Evolutionary conservation across 371 early-diverging fungal species (phyloP), one percentile per base, ranked within the genome.

Genomic region (Zopfochytrium polystomum): DNA sequence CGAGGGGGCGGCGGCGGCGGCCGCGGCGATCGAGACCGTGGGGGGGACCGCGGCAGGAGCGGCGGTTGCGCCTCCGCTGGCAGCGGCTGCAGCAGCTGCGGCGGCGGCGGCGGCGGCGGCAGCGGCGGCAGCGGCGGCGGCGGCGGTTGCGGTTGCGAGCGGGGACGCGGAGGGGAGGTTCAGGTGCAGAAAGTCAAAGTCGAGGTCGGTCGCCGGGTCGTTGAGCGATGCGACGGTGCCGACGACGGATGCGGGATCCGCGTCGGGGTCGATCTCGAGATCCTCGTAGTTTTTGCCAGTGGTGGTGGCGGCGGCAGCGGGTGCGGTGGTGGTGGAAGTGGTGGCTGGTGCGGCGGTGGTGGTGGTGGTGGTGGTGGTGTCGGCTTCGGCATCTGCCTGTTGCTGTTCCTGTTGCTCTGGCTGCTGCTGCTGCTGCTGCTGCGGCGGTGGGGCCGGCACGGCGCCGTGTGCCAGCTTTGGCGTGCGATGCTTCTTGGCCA

Each of bases 401-500:
- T 23, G 48, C 23, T n/a, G 48, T 1, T 23, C 87, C 88, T 48
- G 90, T 90, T 23, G 77, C 83, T 44, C 89, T 89, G 3, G 92
- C 93, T 4, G 90, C 96, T 62, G 93, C 94, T 13, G 82, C 93
- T 0, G 74, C 93, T 3, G 91, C 91, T 20, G 71, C 47, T 26
- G 85, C 90, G n/a, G 83, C 90, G 76, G 92, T n/a, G n/a, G n/a
- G n/a, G n/a, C n/a, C n/a, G n/a, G n/a, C n/a, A n/a, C n/a, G n/a
- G n/a, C n/a, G n/a, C n/a, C n/a, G n/a, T n/a, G n/a, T n/a, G n/a
- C n/a, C n/a, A n/a, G n/a, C n/a, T n/a, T n/a, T n/a, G n/a, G n/a
- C n/a, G n/a, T n/a, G n/a, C n/a, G n/a, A n/a, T n/a, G n/a, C n/a
- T n/a, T n/a, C n/a, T n/a, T n/a, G n/a, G n/a, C n/a, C n/a, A n/a